Evolutionary conservation across 192 early-diverging fungal species (phyloP), one percentile per base, ranked within the genome.

Genomic region (Podila epicladia): DNA sequence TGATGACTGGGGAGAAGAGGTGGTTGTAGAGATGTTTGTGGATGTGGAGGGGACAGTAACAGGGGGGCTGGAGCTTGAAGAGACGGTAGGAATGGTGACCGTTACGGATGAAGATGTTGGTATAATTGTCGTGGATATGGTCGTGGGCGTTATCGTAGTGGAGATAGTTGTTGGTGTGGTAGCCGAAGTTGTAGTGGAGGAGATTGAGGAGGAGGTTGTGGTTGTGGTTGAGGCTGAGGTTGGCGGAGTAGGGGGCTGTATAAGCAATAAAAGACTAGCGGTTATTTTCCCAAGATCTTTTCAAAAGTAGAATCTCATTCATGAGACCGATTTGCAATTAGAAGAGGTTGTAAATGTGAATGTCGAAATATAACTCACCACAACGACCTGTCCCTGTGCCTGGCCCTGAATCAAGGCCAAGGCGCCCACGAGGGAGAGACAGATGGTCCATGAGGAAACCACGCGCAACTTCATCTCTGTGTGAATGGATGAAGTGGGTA

Each of bases 361-460:
- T 49, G 53, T 60, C 5, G 17, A 37, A 24, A 29, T 15, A 17
- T 13, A 22, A 61, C 32, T 20, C 29, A 31, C 58, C n/a, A 13
- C 3, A 33, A 31, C 20, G 20, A 28, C 41, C 38, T 64, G 33
- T 19, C 15, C 38, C 37, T 45, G 20, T 33, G 20, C 35, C 45
- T 79, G 75, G 37, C 15, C 70, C 65, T 72, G 69, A 35, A 66
- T 65, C 33, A 79, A 61, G 31, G 69, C 69, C 5, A 65, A 19
- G 33, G 75, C 58, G 1, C 50, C 62, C 19, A 72, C 48, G 59
- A 79, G 26, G 5, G 75, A 71, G 9, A 72, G 32, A 38, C 58
- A 62, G 37, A 51, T 4, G 19, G 50, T 19, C 5, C 59, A 37
- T 29, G 68, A 33, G n/a, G 64, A 49, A 28, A 41, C 32, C 29